Percentiles rank a stretch among this genome's conserved stretches.
Conservation (phyloP, 2,329 filamentous ascomycete genomes). For the Talaromyces rugulosus region DNA sequence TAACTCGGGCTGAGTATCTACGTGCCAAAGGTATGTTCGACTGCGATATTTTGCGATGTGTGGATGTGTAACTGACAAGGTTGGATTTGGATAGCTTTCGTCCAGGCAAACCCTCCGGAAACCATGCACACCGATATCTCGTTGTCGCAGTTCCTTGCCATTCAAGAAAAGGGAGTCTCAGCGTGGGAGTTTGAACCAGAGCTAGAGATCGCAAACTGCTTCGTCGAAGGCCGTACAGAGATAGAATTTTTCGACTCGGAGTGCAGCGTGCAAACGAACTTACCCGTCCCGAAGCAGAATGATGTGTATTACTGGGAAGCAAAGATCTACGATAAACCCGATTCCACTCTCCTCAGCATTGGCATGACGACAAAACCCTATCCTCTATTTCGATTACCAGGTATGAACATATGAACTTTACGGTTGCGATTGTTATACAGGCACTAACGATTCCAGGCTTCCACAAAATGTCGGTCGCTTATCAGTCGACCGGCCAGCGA, state of each 20-base stretch:
- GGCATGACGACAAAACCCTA: constrained; percentile 97
- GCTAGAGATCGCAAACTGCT: constrained; percentile 96
- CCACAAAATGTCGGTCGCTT: constrained; percentile 89
- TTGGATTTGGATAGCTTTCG: constrained; percentile 62
- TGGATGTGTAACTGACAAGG: constrained; percentile 14
- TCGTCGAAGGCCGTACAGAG: constrained; percentile 92
- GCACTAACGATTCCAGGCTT: constrained; percentile 56
- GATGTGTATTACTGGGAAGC: constrained; percentile 99
- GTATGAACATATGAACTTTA: constrained; percentile 49
- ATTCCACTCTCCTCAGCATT: constrained; percentile 79
- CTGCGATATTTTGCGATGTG: not conserved
- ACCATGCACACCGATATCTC: constrained; percentile 96
- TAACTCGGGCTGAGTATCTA: constrained; percentile 83
- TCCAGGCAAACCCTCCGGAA: constrained; percentile 90
- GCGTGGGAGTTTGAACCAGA: constrained; percentile 99
- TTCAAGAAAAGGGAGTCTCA: constrained; percentile 98
- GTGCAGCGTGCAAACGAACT: constrained; percentile 93
- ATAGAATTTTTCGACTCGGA: constrained; percentile 99
- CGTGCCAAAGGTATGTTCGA: constrained; percentile 76
- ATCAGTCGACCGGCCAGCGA: constrained; percentile 80
- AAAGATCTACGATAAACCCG: constrained; percentile 97
- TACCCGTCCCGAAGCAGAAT: constrained; percentile 97
- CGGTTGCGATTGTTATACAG: not conserved
- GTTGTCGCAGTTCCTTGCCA: constrained; percentile 92
- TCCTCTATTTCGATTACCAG: constrained; percentile 86